Base-by-base conservation (phyloP, 2,329 filamentous ascomycete genomes). In the Tolypocladium ovalisporum region DNA sequence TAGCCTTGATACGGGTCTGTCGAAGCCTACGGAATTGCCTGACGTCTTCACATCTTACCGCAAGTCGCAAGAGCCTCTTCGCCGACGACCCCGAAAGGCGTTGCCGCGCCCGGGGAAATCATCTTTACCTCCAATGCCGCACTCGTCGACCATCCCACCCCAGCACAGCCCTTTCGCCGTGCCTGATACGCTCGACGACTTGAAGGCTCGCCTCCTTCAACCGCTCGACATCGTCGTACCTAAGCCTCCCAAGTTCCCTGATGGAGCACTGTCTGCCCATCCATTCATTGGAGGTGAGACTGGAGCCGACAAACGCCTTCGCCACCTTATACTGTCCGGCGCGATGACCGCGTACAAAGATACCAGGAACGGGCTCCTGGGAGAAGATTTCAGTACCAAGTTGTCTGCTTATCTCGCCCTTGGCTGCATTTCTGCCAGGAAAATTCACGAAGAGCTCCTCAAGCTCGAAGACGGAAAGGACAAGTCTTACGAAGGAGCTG, bases 21-120 rank as follows among this genome's bases (percentile, higher is more conserved):
- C 77, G 3, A 71, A 77, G 4, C 75, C 84, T 0, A 66, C 77
- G 36, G 80, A 89, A 2, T 75, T 91, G 1, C 87, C 87, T 2
- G 86, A 91, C 64, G 77, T 92, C 2, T 93, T 90, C 67, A 91
- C 89, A 0, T 80, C 80, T 0, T 93, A 87, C 63, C 81, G 87
- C 9, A 91, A 90, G 69, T 80, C 78, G 2, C 80, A 89, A 56
- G 88, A 91, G 62, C 88, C 88, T 0, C 74, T 92, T 2, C 80
- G 86, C 47, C 75, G 83, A 42, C 81, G 80, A 15, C 88, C 89
- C 4, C 79, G 88, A 44, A 67, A 75, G 1, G 67, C 77, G 1
- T 67, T 88, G 1, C 77, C 85, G 0, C 73, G 71, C 1, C 86
- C 86, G 0, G 64, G 69, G 1, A 72, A 75, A 27, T 67, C 68